A percentile compares a stretch with the other conserved stretches of the same genome.
phyloP scores from a whole-genome alignment of 179 eudicot genomes.

The Carnegiea gigantea region DNA sequence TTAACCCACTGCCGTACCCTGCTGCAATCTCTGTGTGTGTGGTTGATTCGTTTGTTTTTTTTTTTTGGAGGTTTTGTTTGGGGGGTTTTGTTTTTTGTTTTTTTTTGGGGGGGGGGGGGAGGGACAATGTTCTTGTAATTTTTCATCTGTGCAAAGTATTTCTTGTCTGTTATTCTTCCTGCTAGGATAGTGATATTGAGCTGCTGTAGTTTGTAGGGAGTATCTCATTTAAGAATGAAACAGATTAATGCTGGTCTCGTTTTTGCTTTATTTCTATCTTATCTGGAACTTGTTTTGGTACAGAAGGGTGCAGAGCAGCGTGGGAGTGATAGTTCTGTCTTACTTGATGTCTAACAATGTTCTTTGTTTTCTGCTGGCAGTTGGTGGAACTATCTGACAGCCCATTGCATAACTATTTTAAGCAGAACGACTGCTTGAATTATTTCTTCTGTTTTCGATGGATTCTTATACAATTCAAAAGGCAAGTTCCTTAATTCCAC shows the following conservation, averaged over 20 bases:
- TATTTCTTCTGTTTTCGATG: slow-evolving; percentile 98
- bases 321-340: not conserved
- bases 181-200: not conserved
- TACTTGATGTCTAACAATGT: slow-evolving; percentile 21
- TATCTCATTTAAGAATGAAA: not conserved
- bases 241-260: not conserved
- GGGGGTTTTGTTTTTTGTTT: too few species aligned
- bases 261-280: not conserved
- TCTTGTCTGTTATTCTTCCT: not conserved
- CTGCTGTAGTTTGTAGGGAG: not conserved
- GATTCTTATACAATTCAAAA: slow-evolving; percentile 91
- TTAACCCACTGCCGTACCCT: too few species aligned
- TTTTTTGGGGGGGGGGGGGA: not conserved
- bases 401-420: slow-evolving; percentile 78
- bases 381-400: slow-evolving; percentile 83
- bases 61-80: too few species aligned
- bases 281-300: not conserved
- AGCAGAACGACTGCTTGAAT: slow-evolving; percentile 87
- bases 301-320: not conserved
- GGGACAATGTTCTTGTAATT: not conserved
- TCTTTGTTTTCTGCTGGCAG: slow-evolving; percentile 40
- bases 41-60: too few species aligned
- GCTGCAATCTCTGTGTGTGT: too few species aligned
- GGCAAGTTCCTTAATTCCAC: slow-evolving; percentile 40
- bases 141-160: not conserved